phyloP scores from a whole-genome alignment of 257 asterid genomes.

The Paraleonurus japonicus region DNA sequence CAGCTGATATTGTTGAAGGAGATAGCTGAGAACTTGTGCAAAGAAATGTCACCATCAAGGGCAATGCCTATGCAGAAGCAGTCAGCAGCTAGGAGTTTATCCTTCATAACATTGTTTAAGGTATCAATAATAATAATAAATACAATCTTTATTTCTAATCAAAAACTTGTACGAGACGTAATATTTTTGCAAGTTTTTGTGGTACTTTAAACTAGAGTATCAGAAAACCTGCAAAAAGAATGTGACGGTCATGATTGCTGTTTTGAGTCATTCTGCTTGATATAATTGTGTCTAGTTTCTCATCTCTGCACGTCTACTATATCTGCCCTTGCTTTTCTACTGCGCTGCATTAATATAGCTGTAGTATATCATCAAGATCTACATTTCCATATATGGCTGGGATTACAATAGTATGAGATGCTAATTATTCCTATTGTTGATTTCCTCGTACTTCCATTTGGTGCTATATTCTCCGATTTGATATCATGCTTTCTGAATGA shows the following conservation, averaged over 20 bases:
- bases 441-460: conserved; percentile 2
- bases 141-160: not conserved
- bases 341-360: conserved; percentile 8
- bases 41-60: conserved; percentile 66
- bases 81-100: conserved; percentile 41
- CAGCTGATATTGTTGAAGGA: conserved; percentile 84
- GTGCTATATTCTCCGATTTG: conserved; percentile 16
- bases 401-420: not conserved
- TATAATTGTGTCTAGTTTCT: not conserved
- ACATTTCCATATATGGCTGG: not conserved
- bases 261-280: conserved; percentile 6
- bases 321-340: not conserved
- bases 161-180: too few species aligned
- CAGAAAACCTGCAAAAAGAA: too few species aligned
- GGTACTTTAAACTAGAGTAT: too few species aligned
- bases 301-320: conserved; percentile 7
- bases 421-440: not conserved
- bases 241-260: conserved; percentile 21
- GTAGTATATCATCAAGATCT: conserved; percentile 6
- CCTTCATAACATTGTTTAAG: conserved; percentile 64
- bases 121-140: conserved; percentile 39
- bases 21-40: conserved; percentile 89
- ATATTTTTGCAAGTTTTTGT: too few species aligned
- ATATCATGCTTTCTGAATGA: conserved; percentile 8
- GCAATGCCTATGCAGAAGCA: conserved; percentile 53